These are phyloP conservation scores for Coemansia sp. DNA, from an alignment of 192 early-diverging fungal species.

Conservation along the genomic window DNA sequence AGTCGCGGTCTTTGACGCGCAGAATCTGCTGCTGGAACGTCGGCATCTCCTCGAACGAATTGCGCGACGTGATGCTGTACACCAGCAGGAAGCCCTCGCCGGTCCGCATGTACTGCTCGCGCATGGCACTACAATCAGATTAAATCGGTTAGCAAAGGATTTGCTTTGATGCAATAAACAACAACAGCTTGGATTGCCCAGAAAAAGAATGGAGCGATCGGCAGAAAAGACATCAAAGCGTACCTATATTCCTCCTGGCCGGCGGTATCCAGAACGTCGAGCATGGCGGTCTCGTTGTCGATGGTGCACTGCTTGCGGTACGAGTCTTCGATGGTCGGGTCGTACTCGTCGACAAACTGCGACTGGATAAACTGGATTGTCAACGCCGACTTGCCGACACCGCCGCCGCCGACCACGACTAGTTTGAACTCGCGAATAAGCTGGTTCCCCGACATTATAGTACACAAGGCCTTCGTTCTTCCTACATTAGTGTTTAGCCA, in stretches of 20 bases:
- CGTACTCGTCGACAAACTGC: slow-evolving; percentile 88
- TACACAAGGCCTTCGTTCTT: neutral
- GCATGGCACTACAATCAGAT: slow-evolving; percentile 63
- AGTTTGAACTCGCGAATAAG: slow-evolving; percentile 68
- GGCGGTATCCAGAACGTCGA: slow-evolving; percentile 94
- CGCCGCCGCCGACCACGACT: slow-evolving; percentile 81
- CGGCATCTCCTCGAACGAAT: slow-evolving; percentile 88
- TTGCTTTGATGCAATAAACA: slow-evolving; percentile 1
- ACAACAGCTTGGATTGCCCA: slow-evolving; percentile 4
- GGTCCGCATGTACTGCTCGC: slow-evolving; percentile 96
- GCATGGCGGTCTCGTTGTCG: slow-evolving; percentile 80
- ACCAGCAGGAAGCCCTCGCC: slow-evolving; percentile 95
- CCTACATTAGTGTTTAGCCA: neutral
- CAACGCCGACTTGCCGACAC: slow-evolving; percentile 80
- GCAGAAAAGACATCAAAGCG: slow-evolving; percentile 8
- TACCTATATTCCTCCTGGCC: slow-evolving; percentile 92
- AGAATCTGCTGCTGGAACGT: slow-evolving; percentile 91
- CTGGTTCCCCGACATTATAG: slow-evolving; percentile 52
- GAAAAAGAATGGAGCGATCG: neutral
- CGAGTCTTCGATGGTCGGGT: slow-evolving; percentile 99
- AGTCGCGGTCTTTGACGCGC: slow-evolving; percentile 93
- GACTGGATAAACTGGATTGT: slow-evolving; percentile 82
- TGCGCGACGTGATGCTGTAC: slow-evolving; percentile 88
- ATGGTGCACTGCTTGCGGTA: slow-evolving; percentile 95
- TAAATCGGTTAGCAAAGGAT: neutral